Evolutionary conservation across 78 protist species (phyloP).

Genomic region (Dictyostelium brefeldianum): DNA sequence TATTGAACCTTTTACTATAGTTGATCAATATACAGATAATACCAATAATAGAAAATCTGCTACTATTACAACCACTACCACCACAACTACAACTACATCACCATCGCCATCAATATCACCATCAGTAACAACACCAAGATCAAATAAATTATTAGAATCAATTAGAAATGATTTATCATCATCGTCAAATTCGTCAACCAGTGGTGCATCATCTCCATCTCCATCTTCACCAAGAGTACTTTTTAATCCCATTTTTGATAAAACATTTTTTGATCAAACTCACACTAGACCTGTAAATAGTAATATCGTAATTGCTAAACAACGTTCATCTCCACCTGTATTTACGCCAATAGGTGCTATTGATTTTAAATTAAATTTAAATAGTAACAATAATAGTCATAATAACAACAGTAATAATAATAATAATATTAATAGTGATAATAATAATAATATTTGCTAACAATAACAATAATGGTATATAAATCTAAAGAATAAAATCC

Average conservation of each 20-base stretch:
- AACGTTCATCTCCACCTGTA: not conserved
- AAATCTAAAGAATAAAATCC: not conserved
- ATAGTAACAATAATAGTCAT: not conserved
- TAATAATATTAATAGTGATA: not conserved
- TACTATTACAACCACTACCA: not conserved
- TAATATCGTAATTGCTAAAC: not conserved
- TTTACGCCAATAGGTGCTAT: not conserved
- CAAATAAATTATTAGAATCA: not conserved
- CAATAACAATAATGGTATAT: not conserved
- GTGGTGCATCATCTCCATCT: not conserved
- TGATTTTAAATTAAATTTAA: not conserved
- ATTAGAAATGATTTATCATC: not conserved
- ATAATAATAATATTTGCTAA: not conserved
- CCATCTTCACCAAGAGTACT: conserved; percentile 17
- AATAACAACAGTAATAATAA: not conserved
- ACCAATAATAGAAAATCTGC: not conserved
- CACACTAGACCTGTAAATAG: not conserved
- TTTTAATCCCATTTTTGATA: not conserved
- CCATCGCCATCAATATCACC: not conserved
- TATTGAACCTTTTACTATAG: not conserved
- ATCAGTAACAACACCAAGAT: not conserved
- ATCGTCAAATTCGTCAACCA: not conserved
- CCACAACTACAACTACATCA: no score
- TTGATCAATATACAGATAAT: not conserved
- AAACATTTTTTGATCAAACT: not conserved